Base-by-base conservation (phyloP, 352 stramenopile genomes). In the Phytophthora constricta region DNA sequence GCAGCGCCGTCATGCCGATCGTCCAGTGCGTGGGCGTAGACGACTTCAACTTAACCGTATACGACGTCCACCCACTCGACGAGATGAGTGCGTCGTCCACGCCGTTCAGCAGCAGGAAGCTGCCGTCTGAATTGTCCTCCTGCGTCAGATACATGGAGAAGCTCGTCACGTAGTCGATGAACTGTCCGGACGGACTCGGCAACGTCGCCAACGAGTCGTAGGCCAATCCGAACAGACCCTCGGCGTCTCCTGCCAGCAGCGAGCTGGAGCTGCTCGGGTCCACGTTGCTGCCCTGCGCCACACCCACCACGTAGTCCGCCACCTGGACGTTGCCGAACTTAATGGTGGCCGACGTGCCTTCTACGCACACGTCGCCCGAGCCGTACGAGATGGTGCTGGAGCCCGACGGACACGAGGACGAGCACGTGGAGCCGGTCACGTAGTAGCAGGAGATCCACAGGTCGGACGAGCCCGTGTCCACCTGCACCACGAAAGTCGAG, bases 401-500 rank as follows among this genome's bases (percentile, higher is more conserved):
- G 8, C 51, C 60, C 1, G 53, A 59, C 0, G 86, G 84, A 45
- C 86, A 94, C n/a, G 70, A 63, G 9, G 61, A 68, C 34, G 54
- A 23, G 53, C 86, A 93, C 16, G 65, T 74, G 19, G 68, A 60
- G 46, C 63, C 45, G 22, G 53, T 72, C 43, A 89, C 61, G 67
- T 78, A 86, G 42, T 78, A 79, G 62, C 86, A 94, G 13, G 82
- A 86, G 61, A 94, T 67, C 84, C 86, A 94, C 8, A 91, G 65
- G 64, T 94, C 84, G 14, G 86, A 90, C 43, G 86, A 94, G 46
- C 86, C 86, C 7, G 84, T 94, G 70, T 94, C 86, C 19, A 93
- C 72, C 20, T 87, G 73, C 55, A 93, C 76, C 0, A 72, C 62
- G 70, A 81, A 91, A 2, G 59, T 62, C 5, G 67, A 65, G 47